Percentiles rank a stretch among this genome's conserved stretches.
Conservation (phyloP, 768 basidiomycete species). For the Cystobasidiopsis lactophilus region DNA sequence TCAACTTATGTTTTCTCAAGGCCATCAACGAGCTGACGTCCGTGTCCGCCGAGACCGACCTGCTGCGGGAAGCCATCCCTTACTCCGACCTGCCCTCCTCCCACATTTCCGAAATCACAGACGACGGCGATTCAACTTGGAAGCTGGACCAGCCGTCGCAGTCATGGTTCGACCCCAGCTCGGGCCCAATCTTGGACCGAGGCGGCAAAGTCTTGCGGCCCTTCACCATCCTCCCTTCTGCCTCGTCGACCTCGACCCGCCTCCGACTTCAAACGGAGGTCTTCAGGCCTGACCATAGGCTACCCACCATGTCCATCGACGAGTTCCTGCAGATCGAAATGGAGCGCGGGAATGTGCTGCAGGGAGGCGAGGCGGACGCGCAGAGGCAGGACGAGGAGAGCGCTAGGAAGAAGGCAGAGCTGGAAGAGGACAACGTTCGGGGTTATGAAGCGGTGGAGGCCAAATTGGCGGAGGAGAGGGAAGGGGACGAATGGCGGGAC, state of each 20-base stretch:
- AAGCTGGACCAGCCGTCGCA: constrained; percentile 9
- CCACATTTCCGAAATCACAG: constrained; percentile 47
- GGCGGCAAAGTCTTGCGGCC: constrained; percentile 52
- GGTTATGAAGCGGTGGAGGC: constrained; percentile 33
- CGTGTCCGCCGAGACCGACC: constrained; percentile 15
- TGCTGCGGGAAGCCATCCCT: constrained; percentile 38
- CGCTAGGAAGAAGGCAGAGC: constrained; percentile 33
- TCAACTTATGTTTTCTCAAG: constrained; percentile 15
- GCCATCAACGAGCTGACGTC: constrained; percentile 17
- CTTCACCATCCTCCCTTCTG: constrained; percentile 80
- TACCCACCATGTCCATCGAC: constrained; percentile 90
- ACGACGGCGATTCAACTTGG: constrained; percentile 28
- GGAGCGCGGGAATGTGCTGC: constrained; percentile 62
- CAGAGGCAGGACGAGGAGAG: constrained; percentile 12
- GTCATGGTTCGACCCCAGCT: neutral
- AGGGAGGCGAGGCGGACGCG: constrained; percentile 55
- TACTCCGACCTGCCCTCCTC: constrained; percentile 47
- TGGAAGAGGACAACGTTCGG: constrained; percentile 43
- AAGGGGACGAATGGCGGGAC: constrained; percentile 76
- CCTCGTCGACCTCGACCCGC: constrained; percentile 38
- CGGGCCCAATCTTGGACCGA: constrained; percentile 3
- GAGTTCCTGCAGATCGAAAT: constrained; percentile 76
- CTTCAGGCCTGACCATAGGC: constrained; percentile 55
- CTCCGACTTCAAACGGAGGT: constrained; percentile 53
- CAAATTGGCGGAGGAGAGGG: constrained; percentile 49